These are phyloP conservation scores for Dissophora globulifera DNA, from an alignment of 192 early-diverging fungal species.

Conservation along the genomic window DNA sequence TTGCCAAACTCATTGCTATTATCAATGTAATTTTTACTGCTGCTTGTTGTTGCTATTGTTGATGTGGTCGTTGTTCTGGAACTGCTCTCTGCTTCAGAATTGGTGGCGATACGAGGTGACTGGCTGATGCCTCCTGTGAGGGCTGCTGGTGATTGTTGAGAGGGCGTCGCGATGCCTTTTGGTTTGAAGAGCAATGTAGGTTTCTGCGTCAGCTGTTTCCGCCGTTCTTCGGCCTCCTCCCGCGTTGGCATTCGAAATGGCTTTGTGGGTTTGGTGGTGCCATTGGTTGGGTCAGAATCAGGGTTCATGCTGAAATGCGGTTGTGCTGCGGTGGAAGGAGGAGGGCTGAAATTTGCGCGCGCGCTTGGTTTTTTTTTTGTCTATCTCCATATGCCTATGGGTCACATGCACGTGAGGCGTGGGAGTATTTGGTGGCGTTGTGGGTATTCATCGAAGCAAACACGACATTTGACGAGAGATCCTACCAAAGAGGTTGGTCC, in stretches of 20 bases:
- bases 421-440: too few species aligned
- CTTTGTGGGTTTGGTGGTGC: neutral
- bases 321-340: neutral
- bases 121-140: too few species aligned
- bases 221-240: constrained; percentile 17
- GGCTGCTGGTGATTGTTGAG: neutral
- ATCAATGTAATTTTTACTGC: neutral
- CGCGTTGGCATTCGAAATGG: constrained; percentile 20
- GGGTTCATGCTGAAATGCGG: constrained; percentile 7
- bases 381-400: too few species aligned
- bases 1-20: too few species aligned
- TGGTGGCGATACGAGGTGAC: constrained; percentile 22
- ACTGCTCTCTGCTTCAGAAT: constrained; percentile 8
- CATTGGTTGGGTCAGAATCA: neutral
- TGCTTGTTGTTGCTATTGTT: too few species aligned
- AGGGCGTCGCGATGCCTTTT: constrained; percentile 21
- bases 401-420: too few species aligned
- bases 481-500: too few species aligned
- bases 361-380: neutral
- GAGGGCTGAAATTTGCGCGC: neutral
- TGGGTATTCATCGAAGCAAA: too few species aligned
- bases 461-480: too few species aligned
- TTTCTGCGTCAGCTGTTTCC: constrained; percentile 25
- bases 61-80: too few species aligned
- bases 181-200: constrained; percentile 34